Evolutionary conservation across 2,329 filamentous ascomycete species (phyloP).

Genomic region (Nigrospora sphaerica): DNA sequence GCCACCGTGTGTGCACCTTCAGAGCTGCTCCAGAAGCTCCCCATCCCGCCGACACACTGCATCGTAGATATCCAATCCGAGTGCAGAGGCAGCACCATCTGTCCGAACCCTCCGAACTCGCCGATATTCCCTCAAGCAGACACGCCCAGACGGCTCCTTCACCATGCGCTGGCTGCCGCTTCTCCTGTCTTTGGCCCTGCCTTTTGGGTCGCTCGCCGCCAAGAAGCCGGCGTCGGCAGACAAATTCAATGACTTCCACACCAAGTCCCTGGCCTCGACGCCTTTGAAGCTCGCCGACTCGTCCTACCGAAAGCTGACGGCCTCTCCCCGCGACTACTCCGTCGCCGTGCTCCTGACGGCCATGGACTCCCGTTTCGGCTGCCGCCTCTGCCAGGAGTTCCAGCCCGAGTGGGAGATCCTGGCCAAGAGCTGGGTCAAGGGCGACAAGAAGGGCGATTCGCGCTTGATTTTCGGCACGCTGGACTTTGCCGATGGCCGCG

Average conservation of each 20-base stretch:
- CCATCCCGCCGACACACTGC: too few relatives aligned
- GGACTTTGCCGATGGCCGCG: slow-evolving; percentile 80
- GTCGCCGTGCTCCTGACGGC: slow-evolving; percentile 81
- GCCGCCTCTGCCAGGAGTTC: slow-evolving; percentile 81
- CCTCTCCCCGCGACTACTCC: slow-evolving; percentile 74
- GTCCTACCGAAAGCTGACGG: slow-evolving; percentile 68
- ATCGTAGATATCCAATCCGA: too few relatives aligned
- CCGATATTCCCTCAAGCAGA: too few relatives aligned
- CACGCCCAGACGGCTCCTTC: slow-evolving; percentile 7
- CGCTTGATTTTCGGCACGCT: slow-evolving; percentile 74
- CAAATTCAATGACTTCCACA: slow-evolving; percentile 65
- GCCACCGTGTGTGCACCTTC: too few relatives aligned
- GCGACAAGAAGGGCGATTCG: slow-evolving; percentile 67
- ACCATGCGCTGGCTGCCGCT: slow-evolving; percentile 64
- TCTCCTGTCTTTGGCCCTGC: slow-evolving; percentile 55
- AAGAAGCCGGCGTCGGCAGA: slow-evolving; percentile 48
- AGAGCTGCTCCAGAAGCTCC: background rate
- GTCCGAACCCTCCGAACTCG: too few relatives aligned
- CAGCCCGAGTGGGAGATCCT: slow-evolving; percentile 91
- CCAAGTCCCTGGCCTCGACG: slow-evolving; percentile 55
- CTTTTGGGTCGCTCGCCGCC: slow-evolving; percentile 54
- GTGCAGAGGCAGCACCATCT: too few relatives aligned
- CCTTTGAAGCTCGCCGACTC: slow-evolving; percentile 74
- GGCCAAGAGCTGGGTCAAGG: slow-evolving; percentile 78
- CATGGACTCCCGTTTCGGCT: slow-evolving; percentile 74